Evolutionary conservation across 768 basidiomycete genomes (phyloP).

Genomic region (Pleurotus djamor): DNA sequence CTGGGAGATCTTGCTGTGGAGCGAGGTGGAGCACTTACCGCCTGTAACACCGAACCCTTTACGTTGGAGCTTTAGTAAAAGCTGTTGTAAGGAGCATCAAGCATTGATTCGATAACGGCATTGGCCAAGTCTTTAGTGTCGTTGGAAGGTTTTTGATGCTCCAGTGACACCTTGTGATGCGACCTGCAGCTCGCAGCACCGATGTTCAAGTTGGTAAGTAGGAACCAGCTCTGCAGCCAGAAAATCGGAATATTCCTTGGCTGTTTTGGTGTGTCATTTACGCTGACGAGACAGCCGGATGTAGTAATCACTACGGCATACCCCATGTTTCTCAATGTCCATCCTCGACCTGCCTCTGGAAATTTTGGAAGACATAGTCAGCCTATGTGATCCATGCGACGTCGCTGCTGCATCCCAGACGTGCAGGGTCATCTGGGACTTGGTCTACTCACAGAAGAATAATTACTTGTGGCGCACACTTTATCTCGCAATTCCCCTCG

Average conservation of each 20-base stretch:
- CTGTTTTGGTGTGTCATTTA: no score
- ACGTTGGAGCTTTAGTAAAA: no score
- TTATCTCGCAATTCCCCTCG: conserved; percentile 61
- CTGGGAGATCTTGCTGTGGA: not conserved
- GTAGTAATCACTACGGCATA: not conserved
- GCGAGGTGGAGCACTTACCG: not conserved
- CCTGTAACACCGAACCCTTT: not conserved
- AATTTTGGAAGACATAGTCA: conserved; percentile 55
- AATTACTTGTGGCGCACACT: conserved; percentile 61
- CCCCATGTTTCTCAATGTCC: not conserved
- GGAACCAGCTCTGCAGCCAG: no score
- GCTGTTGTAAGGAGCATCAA: no score
- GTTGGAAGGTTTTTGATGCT: no score
- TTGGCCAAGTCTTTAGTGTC: no score
- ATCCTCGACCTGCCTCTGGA: conserved; percentile 53
- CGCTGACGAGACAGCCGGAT: not conserved
- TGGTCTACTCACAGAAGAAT: conserved; percentile 45
- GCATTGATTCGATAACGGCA: no score
- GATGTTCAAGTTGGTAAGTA: no score
- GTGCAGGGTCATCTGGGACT: conserved; percentile 33
- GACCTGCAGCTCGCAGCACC: no score
- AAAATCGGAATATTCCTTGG: no score
- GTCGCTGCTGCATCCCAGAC: conserved; percentile 53
- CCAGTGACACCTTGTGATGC: no score
- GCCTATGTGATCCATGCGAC: conserved; percentile 58